Conservation (phyloP, 352 stramenopile genomes). For the Phytophthora podocarpi region DNA sequence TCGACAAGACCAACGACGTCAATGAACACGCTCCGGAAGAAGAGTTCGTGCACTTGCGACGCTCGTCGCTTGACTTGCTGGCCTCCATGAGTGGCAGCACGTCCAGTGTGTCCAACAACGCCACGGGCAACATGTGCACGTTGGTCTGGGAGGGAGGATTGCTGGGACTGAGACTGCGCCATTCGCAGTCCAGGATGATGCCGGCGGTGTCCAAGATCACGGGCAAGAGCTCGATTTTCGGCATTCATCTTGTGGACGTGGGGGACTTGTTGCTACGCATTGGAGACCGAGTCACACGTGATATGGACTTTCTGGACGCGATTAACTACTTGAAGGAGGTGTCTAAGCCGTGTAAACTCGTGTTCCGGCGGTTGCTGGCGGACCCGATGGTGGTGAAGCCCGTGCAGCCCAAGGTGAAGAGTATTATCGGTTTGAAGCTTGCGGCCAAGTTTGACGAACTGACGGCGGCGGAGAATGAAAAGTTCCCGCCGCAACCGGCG, state of each 20-base stretch:
- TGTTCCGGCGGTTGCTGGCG: constrained; percentile 69
- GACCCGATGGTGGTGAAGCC: constrained; percentile 84
- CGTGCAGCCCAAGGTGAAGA: constrained; percentile 75
- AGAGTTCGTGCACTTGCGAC: constrained; percentile 64
- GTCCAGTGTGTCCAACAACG: constrained; percentile 57
- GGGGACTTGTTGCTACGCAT: constrained; percentile 83
- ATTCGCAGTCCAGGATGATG: constrained; percentile 83
- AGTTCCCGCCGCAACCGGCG: constrained; percentile 59
- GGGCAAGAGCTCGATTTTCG: constrained; percentile 83
- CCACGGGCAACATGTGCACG: constrained; percentile 74
- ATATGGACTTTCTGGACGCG: constrained; percentile 87
- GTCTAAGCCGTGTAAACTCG: constrained; percentile 73
- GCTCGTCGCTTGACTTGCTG: constrained; percentile 78
- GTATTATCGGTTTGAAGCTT: constrained; percentile 70
- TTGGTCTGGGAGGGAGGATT: constrained; percentile 85
- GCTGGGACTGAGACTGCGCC: constrained; percentile 73
- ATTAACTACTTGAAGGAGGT: constrained; percentile 87
- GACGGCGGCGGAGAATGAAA: constrained; percentile 69
- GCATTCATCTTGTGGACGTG: constrained; percentile 86
- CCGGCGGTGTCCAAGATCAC: constrained; percentile 87
- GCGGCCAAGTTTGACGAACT: constrained; percentile 82
- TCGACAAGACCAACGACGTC: background rate
- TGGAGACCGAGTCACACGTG: constrained; percentile 61
- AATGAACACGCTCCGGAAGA: constrained; percentile 65
- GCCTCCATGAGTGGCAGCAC: constrained; percentile 69